Evolutionary conservation across 306 rosid genomes (phyloP).

Genomic region (Malus asiatica): DNA sequence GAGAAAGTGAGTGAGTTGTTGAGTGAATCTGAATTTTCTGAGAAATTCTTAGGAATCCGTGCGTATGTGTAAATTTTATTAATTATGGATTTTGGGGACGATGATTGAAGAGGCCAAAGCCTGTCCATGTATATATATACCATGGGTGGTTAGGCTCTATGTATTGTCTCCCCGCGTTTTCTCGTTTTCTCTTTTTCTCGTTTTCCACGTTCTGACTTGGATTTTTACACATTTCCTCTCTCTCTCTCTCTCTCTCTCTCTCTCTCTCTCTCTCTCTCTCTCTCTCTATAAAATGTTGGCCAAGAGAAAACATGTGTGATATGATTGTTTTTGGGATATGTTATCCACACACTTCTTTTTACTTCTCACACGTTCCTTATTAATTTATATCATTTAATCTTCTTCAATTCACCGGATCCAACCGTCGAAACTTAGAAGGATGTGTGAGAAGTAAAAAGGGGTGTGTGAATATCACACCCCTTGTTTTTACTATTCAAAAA

Average conservation of each 20-base stretch:
- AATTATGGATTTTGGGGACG: background rate
- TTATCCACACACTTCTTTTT: too few relatives aligned
- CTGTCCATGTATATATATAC: background rate
- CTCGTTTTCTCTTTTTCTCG: background rate
- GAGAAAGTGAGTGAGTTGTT: background rate
- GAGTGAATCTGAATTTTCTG: background rate
- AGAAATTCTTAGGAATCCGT: background rate
- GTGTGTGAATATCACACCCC: too few relatives aligned
- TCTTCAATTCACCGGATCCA: too few relatives aligned
- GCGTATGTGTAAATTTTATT: background rate
- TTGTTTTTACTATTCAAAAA: background rate
- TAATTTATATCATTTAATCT: too few relatives aligned
- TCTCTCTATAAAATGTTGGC: background rate
- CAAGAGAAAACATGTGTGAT: background rate
- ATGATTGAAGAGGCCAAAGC: background rate
- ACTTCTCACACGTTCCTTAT: too few relatives aligned
- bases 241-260: background rate
- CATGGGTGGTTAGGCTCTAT: background rate
- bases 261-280: background rate
- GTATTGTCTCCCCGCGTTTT: background rate
- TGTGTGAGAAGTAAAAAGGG: too few relatives aligned
- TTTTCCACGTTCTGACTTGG: background rate
- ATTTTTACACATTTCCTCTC: background rate
- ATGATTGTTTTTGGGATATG: background rate
- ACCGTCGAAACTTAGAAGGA: too few relatives aligned